Conservation (phyloP, 805 yeast species). For the Suhomyces prunicola region DNA sequence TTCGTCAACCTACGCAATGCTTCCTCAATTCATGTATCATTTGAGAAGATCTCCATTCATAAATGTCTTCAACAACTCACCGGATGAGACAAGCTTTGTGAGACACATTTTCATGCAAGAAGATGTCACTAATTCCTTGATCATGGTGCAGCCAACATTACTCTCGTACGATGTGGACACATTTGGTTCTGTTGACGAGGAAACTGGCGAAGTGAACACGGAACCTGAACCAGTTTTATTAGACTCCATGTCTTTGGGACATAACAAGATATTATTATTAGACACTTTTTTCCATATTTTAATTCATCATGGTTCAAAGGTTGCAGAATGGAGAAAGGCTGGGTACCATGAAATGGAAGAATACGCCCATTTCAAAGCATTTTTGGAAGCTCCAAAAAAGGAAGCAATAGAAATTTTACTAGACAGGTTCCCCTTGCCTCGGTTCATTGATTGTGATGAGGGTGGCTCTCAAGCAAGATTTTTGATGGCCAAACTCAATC, state of each 20-base stretch:
- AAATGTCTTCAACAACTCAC: conserved; percentile 66
- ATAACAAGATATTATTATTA: conserved; percentile 52
- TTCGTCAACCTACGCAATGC: conserved; percentile 47
- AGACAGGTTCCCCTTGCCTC: conserved; percentile 69
- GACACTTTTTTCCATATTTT: conserved; percentile 70
- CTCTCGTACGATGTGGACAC: conserved; percentile 51
- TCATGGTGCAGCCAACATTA: conserved; percentile 70
- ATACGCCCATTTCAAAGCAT: conserved; percentile 55
- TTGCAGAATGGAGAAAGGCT: conserved; percentile 65
- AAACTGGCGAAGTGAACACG: conserved; percentile 22
- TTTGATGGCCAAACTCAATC: conserved; percentile 65
- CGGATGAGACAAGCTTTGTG: conserved; percentile 67
- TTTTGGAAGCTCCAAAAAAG: conserved; percentile 57
- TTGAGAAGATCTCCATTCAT: conserved; percentile 64
- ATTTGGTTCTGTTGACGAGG: conserved; percentile 34
- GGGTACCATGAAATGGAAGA: conserved; percentile 62
- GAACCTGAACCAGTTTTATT: conserved; percentile 64
- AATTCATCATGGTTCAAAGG: conserved; percentile 62
- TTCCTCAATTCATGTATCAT: conserved; percentile 68
- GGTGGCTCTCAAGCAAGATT: conserved; percentile 77
- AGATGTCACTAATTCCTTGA: conserved; percentile 56
- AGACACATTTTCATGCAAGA: conserved; percentile 62
- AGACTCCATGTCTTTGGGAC: conserved; percentile 61
- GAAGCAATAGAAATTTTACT: conserved; percentile 64
- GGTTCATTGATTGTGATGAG: conserved; percentile 71